Conservation (phyloP, 306 rosid genomes). For the Crotalaria pallida region DNA sequence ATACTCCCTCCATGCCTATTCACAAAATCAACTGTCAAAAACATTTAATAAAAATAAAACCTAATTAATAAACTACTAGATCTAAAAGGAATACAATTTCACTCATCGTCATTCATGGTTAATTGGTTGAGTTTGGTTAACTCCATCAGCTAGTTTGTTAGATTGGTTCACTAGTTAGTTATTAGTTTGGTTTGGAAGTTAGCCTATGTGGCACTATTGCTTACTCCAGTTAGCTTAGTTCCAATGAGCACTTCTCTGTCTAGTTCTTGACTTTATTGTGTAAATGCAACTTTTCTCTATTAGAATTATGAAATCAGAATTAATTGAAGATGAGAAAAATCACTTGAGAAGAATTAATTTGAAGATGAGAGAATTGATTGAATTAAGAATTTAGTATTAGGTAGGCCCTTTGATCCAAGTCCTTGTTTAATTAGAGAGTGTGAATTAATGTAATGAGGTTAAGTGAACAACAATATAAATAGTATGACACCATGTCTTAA, state of each 20-base stretch:
- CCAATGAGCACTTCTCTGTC: neutral
- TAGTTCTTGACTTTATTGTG: neutral
- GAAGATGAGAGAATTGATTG: too few species aligned
- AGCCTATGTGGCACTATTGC: neutral
- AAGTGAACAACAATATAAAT: too few species aligned
- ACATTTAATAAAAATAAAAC: neutral
- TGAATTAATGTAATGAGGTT: too few species aligned
- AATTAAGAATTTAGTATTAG: too few species aligned
- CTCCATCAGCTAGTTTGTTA: neutral
- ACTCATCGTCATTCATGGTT: neutral
- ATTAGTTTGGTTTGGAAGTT: neutral
- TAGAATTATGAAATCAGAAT: too few species aligned
- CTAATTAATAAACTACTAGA: neutral
- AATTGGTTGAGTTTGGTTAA: neutral
- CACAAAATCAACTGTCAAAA: neutral
- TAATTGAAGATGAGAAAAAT: too few species aligned
- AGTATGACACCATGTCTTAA: too few species aligned
- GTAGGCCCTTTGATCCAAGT: too few species aligned
- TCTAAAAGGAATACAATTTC: slow-evolving; percentile 1
- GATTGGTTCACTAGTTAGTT: neutral
- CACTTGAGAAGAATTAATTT: too few species aligned
- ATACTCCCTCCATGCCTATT: slow-evolving; percentile 64
- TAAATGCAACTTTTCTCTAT: slow-evolving; percentile 2
- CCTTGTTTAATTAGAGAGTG: too few species aligned
- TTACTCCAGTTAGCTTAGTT: neutral